These are phyloP conservation scores for Pterulicium gracile DNA, from an alignment of 1,284 basidiomycete species.

Conservation along the genomic window DNA sequence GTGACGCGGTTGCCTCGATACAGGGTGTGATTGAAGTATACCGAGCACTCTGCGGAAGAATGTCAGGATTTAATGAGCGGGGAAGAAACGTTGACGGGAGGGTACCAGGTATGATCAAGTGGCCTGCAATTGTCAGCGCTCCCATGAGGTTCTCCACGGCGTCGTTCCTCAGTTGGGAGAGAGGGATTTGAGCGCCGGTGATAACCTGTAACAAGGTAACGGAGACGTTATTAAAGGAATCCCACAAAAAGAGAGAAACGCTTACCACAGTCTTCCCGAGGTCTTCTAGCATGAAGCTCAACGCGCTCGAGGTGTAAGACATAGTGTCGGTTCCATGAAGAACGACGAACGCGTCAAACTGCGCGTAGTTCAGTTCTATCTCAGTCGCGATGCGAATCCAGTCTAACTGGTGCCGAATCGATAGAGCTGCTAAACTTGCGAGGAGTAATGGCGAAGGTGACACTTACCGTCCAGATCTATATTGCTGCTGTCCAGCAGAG, in stretches of 20 bases:
- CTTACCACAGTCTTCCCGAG: constrained; percentile 78
- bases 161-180: constrained; percentile 83
- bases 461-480: constrained; percentile 62
- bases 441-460: constrained; percentile 7
- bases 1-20: constrained; percentile 82
- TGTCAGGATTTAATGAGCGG: neutral
- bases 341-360: constrained; percentile 85
- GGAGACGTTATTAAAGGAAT: neutral
- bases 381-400: constrained; percentile 87
- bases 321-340: constrained; percentile 93
- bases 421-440: constrained; percentile 7
- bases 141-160: constrained; percentile 86
- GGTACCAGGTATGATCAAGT: constrained; percentile 81
- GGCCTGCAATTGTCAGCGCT: constrained; percentile 79
- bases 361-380: constrained; percentile 79
- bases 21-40: constrained; percentile 85
- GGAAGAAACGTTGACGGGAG: neutral
- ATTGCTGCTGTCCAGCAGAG: constrained; percentile 82
- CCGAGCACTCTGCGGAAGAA: constrained; percentile 49
- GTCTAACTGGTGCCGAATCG: constrained; percentile 51
- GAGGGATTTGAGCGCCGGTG: constrained; percentile 87
- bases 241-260: constrained; percentile 7
- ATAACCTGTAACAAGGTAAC: constrained; percentile 44
- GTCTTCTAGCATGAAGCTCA: constrained; percentile 86
- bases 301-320: constrained; percentile 79